Evolutionary conservation across 2,329 filamentous ascomycete genomes (phyloP), one percentile per base, ranked within the genome.

Genomic region (Fusarium subtropicale): DNA sequence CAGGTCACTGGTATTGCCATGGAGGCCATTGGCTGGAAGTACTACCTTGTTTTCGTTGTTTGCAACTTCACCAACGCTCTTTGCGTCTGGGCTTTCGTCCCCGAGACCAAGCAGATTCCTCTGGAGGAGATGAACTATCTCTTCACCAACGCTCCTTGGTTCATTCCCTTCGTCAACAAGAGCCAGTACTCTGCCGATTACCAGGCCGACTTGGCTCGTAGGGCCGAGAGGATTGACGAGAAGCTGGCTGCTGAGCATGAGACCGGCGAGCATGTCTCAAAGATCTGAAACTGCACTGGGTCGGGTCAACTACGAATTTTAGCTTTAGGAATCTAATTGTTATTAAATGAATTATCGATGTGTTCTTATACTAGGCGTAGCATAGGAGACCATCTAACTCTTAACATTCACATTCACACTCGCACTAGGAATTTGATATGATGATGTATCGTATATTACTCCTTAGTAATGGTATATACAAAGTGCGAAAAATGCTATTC

Each of bases 81-180:
- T 31, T 79, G 74, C 69, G 92, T 92, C 82, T 92, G 88, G 83
- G 81, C 85, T 4, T 78, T 92, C 51, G 81, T 91, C 41, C 90
- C 90, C 0, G 90, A 92, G 79, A 92, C 90, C 0, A 85, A 85
- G 55, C 86, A 85, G 69, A 81, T 88, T 18, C 86, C 89, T 1
- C 82, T 92, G 2, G 90, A 92, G 73, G 89, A 91, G 78, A 91
- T 91, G 89, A 87, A 89, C 69, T 85, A 86, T 59, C 81, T 91
- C 45, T 91, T 91, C 76, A 86, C 84, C n/a, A 82, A 90, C 0
- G 64, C 64, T 33, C 64, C 64, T 12, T 56, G 57, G 39, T 66
- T 66, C 33, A 60, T 66, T 31, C 59, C 60, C 2, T 47, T 31
- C 4, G 56, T 66, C 12, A 51, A 66, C 34, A 60, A 41, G 48